phyloP scores from a whole-genome alignment of 345 rosid genomes.

The Populus tremula region DNA sequence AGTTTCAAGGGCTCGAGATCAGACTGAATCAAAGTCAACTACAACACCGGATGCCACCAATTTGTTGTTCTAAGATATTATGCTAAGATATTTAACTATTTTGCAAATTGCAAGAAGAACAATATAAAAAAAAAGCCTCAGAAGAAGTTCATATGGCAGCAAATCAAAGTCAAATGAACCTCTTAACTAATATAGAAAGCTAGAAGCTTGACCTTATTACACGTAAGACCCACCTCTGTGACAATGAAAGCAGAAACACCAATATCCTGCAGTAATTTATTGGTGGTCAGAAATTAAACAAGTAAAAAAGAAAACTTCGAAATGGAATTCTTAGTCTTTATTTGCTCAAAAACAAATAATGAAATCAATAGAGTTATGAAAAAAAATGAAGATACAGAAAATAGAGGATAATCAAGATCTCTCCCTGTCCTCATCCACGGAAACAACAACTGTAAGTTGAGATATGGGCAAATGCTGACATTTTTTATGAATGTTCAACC shows the following conservation, averaged over 20 bases:
- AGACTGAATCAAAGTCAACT: slow-evolving; percentile 26
- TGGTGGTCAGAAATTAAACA: neutral
- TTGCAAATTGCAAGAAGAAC: neutral
- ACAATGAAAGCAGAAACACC: slow-evolving; percentile 5
- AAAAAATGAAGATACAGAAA: neutral
- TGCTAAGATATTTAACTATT: neutral
- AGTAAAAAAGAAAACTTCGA: neutral
- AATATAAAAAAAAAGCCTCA: neutral
- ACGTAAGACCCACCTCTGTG: neutral
- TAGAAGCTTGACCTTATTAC: neutral
- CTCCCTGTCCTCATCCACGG: neutral
- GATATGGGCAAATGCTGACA: neutral
- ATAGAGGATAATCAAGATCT: slow-evolving; percentile 3
- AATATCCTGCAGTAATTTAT: slow-evolving; percentile 8
- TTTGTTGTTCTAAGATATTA: neutral
- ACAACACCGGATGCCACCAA: neutral
- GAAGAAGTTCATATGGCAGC: neutral
- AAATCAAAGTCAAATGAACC: slow-evolving; percentile 16
- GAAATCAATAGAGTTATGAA: no score
- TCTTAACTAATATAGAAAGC: neutral
- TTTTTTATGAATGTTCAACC: neutral
- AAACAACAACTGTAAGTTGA: neutral
- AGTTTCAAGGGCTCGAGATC: neutral
- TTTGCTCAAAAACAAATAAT: neutral
- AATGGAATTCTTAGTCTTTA: neutral